A percentile compares a stretch with the other conserved stretches of the same genome.
These are phyloP conservation scores for Chaetomiaceae sp. DNA, from an alignment of 2,329 filamentous ascomycete species.

Conservation along the genomic window DNA sequence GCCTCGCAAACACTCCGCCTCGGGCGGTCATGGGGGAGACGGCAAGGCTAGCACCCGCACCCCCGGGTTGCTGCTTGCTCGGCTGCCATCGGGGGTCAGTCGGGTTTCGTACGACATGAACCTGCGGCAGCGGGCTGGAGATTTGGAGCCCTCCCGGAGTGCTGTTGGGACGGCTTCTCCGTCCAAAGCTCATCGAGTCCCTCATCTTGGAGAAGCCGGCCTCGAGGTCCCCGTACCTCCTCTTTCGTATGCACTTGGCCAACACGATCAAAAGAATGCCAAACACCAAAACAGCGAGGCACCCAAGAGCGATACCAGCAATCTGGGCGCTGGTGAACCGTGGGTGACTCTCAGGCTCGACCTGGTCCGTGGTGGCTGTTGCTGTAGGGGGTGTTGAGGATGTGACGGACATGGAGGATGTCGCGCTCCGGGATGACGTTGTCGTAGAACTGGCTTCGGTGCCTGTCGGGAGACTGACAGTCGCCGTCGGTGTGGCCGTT, in stretches of 20 bases:
- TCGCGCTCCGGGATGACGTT: background rate
- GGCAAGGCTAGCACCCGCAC: slow-evolving; percentile 14
- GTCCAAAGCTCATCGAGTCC: slow-evolving; percentile 34
- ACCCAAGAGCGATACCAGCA: slow-evolving; percentile 54
- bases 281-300: slow-evolving; percentile 44
- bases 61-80: background rate
- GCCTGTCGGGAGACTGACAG: slow-evolving; percentile 13
- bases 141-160: slow-evolving; percentile 33
- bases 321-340: slow-evolving; percentile 42
- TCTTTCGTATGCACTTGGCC: slow-evolving; percentile 39
- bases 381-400: background rate
- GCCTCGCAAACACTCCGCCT: slow-evolving; percentile 5
- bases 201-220: slow-evolving; percentile 36
- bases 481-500: slow-evolving; percentile 46
- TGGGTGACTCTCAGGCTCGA: background rate
- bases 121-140: slow-evolving; percentile 36
- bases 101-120: slow-evolving; percentile 23
- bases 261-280: slow-evolving; percentile 45
- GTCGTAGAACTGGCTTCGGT: slow-evolving; percentile 7
- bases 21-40: slow-evolving; percentile 11
- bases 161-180: slow-evolving; percentile 19
- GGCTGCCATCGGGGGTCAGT: slow-evolving; percentile 11
- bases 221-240: slow-evolving; percentile 32
- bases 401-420: background rate
- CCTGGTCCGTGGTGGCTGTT: slow-evolving; percentile 4